Conservation (phyloP, 78 protist genomes). For the Dictyostelium brefeldianum region DNA sequence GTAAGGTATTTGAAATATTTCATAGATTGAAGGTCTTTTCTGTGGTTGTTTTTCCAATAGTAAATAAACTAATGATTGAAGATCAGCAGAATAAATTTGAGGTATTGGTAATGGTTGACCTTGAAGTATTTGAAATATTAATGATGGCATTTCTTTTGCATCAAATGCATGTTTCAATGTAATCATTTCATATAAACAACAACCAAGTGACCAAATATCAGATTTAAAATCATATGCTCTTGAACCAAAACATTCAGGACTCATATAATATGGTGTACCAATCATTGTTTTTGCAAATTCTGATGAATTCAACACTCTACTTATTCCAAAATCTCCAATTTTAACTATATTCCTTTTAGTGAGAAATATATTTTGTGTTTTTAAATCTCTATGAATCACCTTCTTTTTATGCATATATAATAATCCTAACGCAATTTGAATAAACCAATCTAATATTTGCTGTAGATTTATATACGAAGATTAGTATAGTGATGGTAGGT, state of each 20-base stretch:
- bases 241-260: slow-evolving; percentile 75
- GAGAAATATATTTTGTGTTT: slow-evolving; percentile 78
- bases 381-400: slow-evolving; percentile 78
- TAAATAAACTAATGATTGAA: slow-evolving; percentile 36
- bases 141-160: slow-evolving; percentile 77
- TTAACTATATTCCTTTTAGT: slow-evolving; percentile 54
- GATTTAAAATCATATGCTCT: slow-evolving; percentile 74
- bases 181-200: slow-evolving; percentile 84
- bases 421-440: slow-evolving; percentile 64
- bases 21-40: slow-evolving; percentile 55
- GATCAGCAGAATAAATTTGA: slow-evolving; percentile 18
- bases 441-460: slow-evolving; percentile 83
- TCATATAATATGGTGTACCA: slow-evolving; percentile 80
- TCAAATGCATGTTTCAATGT: slow-evolving; percentile 87
- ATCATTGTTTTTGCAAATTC: slow-evolving; percentile 70
- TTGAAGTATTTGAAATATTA: slow-evolving; percentile 71
- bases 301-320: slow-evolving; percentile 10
- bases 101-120: slow-evolving; percentile 73
- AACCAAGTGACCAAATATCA: slow-evolving; percentile 80
- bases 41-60: slow-evolving; percentile 49
- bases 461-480: not conserved
- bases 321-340: slow-evolving; percentile 80
- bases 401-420: slow-evolving; percentile 59
- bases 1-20: slow-evolving; percentile 64
- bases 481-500: too few species aligned